Evolutionary conservation across 1,139 yeast species (phyloP), one percentile per base, ranked within the genome.

Genomic region (Geotrichum europaeum): DNA sequence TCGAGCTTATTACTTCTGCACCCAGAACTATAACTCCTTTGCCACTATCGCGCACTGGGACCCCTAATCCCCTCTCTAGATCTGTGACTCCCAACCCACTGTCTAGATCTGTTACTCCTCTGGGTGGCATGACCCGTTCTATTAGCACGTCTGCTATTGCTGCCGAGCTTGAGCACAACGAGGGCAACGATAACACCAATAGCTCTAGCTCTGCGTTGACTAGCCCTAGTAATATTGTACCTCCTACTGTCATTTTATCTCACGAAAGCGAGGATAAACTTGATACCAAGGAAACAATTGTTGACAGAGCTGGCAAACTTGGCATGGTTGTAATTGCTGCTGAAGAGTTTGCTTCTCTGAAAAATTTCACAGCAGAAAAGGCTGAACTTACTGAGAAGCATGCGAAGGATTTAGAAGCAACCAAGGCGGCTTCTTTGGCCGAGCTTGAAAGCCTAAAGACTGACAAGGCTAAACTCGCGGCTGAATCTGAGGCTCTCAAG

Each of bases 1-100:
- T 59, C 4, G 71, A 70, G 34, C 9, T 56, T 60, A 40, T 40
- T 7, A 40, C 18, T n/a, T 40, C 47, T 62, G 59, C 28, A 18
- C 30, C 32, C 13, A 47, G 20, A 9, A 24, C 45, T 20, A 18
- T 24, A 4, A 51, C 58, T 30, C 54, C 54, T n/a, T 15, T 47
- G 5, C 53, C 55, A 18, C 25, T 49, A 4, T 22, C 45, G n/a
- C 55, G 56, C n/a, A 40, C 57, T 40, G 54, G 15, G 4, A 55
- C 55, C 9, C 56, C 56, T 49, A 28, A 51, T 20, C 45, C 50
- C 3, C 5, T 18, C 20, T 49, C 56, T n/a, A 50, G 57, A n/a
- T 50, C 57, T 28, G 54, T 13, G 15, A 55, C 55, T 9, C 56
- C 56, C 55, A 28, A 51, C 24, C 45, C 50, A 15, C 13, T 18